Percentiles rank a stretch among this genome's conserved stretches.
Evolutionary conservation across 371 early-diverging fungal species (phyloP).

Genomic region (Apophysomyces sp.): DNA sequence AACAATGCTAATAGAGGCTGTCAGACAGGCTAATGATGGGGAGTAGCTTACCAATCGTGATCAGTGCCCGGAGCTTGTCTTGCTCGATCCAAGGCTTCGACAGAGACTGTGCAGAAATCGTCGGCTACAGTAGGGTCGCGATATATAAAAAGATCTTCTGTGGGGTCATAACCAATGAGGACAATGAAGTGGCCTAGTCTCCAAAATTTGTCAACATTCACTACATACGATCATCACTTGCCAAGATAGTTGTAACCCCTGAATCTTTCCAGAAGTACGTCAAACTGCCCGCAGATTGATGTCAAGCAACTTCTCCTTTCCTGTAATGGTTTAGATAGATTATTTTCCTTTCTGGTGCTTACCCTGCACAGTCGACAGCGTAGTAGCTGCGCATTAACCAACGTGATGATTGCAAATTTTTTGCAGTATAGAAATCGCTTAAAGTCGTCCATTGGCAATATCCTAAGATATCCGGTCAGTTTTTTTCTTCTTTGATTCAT

Average conservation of each 20-base stretch:
- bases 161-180: conserved; percentile 69
- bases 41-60: conserved; percentile 58
- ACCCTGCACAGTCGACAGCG: conserved; percentile 61
- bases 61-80: conserved; percentile 67
- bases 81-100: conserved; percentile 62
- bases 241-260: conserved; percentile 5
- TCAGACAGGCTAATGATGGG: not conserved
- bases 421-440: conserved; percentile 74
- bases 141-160: conserved; percentile 65
- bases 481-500: not conserved
- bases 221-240: too few relatives aligned
- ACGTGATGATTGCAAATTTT: conserved; percentile 70
- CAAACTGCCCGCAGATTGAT: conserved; percentile 41
- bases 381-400: conserved; percentile 70
- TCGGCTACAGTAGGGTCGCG: conserved; percentile 70
- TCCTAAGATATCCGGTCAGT: conserved; percentile 24
- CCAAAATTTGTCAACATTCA: not conserved
- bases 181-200: conserved; percentile 70
- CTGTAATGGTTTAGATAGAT: conserved; percentile 16
- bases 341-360: conserved; percentile 2
- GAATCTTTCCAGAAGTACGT: conserved; percentile 36
- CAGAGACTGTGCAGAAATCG: conserved; percentile 60
- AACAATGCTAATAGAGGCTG: not conserved
- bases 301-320: conserved; percentile 38
- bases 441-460: conserved; percentile 75